Conservation (phyloP, 1,139 yeast species). For the Debaryomycetaceae sp. region DNA sequence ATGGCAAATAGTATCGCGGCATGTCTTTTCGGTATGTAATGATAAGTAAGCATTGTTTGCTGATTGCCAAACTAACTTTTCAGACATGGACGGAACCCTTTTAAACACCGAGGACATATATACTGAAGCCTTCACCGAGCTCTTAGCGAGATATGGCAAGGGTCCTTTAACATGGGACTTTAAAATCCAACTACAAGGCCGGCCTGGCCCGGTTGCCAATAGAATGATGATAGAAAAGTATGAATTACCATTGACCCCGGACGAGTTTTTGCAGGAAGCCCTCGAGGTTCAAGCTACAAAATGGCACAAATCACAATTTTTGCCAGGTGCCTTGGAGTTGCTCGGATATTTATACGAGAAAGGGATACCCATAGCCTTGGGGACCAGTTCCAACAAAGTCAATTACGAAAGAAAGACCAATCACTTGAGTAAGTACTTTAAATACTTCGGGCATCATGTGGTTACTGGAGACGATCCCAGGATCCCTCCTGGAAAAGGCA, state of each 20-base stretch:
- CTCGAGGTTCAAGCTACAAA: slow-evolving; percentile 50
- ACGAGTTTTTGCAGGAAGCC: slow-evolving; percentile 53
- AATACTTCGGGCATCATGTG: slow-evolving; percentile 60
- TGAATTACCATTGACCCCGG: slow-evolving; percentile 62
- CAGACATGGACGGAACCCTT: slow-evolving; percentile 92
- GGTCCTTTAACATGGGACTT: slow-evolving; percentile 88
- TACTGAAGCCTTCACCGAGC: slow-evolving; percentile 67
- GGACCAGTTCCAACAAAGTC: slow-evolving; percentile 72
- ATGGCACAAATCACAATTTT: slow-evolving; percentile 63
- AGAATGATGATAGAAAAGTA: slow-evolving; percentile 63
- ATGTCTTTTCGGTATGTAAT: slow-evolving; percentile 72
- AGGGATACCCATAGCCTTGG: slow-evolving; percentile 78
- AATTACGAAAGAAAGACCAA: slow-evolving; percentile 67
- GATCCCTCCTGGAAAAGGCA: slow-evolving; percentile 80
- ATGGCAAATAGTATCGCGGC: slow-evolving; percentile 49
- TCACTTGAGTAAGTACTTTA: slow-evolving; percentile 61
- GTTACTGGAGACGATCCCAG: slow-evolving; percentile 88
- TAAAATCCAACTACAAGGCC: slow-evolving; percentile 81
- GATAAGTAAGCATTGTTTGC: no score
- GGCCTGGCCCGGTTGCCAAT: slow-evolving; percentile 75
- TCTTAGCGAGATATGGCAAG: slow-evolving; percentile 65
- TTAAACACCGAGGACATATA: slow-evolving; percentile 89
- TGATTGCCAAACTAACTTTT: slow-evolving; percentile 11
- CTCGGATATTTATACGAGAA: slow-evolving; percentile 45
- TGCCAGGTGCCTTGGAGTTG: slow-evolving; percentile 84